Base-by-base conservation (phyloP, 768 basidiomycete genomes). In the Leucosporidium yakuticum region DNA sequence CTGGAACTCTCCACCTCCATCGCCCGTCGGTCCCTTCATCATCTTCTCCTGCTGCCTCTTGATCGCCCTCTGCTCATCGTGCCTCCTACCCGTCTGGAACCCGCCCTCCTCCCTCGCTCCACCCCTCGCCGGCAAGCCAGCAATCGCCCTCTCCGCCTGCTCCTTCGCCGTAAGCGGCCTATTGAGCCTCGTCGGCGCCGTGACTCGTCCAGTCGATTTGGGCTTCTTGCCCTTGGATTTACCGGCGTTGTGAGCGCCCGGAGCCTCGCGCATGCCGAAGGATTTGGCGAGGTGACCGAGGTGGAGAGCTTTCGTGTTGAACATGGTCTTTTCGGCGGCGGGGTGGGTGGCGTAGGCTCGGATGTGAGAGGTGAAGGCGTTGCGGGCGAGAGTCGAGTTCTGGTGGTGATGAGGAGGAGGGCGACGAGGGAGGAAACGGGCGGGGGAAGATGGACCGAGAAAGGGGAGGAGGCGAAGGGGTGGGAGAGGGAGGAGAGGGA, bases 261-360 rank as follows among this genome's bases (percentile, higher is more conserved):
- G 91, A 14, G 92, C 88, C 34, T 94, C 92, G 36, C 92, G 88
- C 70, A 94, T 82, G 1, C 89, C 90, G 75, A 95, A 95, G 1
- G 91, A 85, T 79, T 95, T 94, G 21, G 93, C 91, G 56, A 77
- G 80, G 81, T 99, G 96, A 2, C 96, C 96, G 54, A 96, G 84
- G 77, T 99, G 96, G 14, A 98, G 83, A 77, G 95, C 86, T 21
- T 89, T 88, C 67, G 97, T 87, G 79, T 98, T 94, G 82, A 99
- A 99, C 62, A 98, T 90, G 71, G 91, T 87, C 76, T 98, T 99
- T 79, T 98, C 96, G 68, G 87, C 86, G 21, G 89, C 84, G 0
- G 96, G 94, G 80, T 99, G 96, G 0, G 96, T 99, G 36, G 96
- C 88, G 78, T 98, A 99, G 0, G 96, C 96, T 63, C 95, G 85